Base-by-base conservation (phyloP, 345 rosid genomes). In the Pseudoturritis turrita region DNA sequence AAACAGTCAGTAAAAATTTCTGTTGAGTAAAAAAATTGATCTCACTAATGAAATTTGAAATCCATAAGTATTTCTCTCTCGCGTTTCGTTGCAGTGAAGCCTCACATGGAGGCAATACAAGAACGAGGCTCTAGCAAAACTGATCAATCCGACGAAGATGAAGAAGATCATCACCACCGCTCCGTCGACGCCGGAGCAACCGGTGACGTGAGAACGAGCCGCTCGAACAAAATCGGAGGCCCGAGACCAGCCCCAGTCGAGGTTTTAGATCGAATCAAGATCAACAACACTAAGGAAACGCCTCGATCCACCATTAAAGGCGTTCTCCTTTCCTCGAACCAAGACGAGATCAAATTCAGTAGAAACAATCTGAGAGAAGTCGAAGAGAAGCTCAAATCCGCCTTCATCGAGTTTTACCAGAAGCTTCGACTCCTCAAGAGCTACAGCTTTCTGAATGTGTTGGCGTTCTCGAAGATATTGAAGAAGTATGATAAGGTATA, bases 341-440 rank as follows among this genome's bases (percentile, higher is more conserved):
- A 72, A 10, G 53, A 56, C 3, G 85, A 85, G 43, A 68, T 84
- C 13, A 80, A 60, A 52, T 85, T 83, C 80, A 89, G 19, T 0
- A 85, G 81, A 73, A 68, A 83, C 2, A 84, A 87, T 70, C 81
- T 89, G 2, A 79, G 57, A 35, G 80, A 75, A 54, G 88, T 83
- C 1, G 92, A 87, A 41, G 81, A 81, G 1, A 86, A 69, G 67
- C 87, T 85, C 45, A 82, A 67, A 75, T 60, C 50, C 13, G 92
- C 87, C 29, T 85, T 89, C 62, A 51, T 80, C n/a, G 85, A 77
- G 62, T 89, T 89, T 43, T 78, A 89, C 70, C 90, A 81, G 4
- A 87, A 85, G 80, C 96, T 89, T 78, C 86, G 88, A 12, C 87
- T 89, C 40, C 86, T 87, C n/a, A 85, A 85, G 79, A 85, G 88